Conservation (phyloP, 371 early-diverging fungal genomes). For the Umbelopsis sp. region DNA sequence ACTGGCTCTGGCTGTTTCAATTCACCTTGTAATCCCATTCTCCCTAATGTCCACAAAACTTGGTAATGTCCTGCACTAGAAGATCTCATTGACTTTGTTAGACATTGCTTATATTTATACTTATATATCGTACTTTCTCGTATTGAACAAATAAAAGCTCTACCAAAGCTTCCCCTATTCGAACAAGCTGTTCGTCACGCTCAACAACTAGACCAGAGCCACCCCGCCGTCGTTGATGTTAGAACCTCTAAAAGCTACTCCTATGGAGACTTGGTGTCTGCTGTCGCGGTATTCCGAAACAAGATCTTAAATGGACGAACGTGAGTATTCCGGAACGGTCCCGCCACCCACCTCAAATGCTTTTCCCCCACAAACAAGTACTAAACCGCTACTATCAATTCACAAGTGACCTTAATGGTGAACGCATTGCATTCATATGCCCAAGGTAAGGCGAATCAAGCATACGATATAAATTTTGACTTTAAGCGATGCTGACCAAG, state of each 20-base stretch:
- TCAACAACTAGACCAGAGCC: neutral
- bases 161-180: constrained; percentile 5
- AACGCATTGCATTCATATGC: constrained; percentile 73
- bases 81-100: neutral
- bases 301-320: constrained; percentile 32
- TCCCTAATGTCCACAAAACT: neutral
- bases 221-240: constrained; percentile 41
- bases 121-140: neutral
- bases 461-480: too few relatives aligned
- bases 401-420: constrained; percentile 48
- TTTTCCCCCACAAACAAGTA: too few relatives aligned
- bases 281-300: constrained; percentile 28
- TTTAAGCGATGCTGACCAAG: neutral
- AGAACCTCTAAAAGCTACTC: constrained; percentile 26
- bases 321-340: constrained; percentile 19
- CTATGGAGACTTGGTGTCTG: constrained; percentile 38
- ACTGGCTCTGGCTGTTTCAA: neutral
- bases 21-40: neutral
- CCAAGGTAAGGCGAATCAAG: constrained; percentile 47
- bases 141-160: neutral
- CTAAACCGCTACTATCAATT: neutral
- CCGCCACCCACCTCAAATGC: too few relatives aligned
- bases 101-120: constrained; percentile 1
- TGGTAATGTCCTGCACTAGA: neutral
- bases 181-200: constrained; percentile 5